These are phyloP conservation scores for Pleurostoma richardsiae DNA, from an alignment of 2,329 filamentous ascomycete genomes.

Conservation along the genomic window DNA sequence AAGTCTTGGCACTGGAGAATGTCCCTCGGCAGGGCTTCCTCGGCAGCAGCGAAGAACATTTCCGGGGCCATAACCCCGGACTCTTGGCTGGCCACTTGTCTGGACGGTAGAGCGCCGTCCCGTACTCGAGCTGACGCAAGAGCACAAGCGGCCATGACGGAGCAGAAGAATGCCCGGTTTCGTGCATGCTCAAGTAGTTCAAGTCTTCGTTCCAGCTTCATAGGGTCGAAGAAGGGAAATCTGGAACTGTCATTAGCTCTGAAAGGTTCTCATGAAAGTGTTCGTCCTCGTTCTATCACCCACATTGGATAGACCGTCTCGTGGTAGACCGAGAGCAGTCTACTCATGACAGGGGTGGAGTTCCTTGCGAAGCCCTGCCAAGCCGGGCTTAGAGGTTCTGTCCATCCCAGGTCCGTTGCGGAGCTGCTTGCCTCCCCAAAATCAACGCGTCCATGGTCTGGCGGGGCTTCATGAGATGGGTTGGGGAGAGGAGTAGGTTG, in stretches of 20 bases:
- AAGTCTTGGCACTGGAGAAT: slow-evolving; percentile 14
- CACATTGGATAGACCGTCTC: slow-evolving; percentile 17
- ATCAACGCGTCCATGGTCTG: not conserved
- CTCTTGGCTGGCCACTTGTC: slow-evolving; percentile 1
- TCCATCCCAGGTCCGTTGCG: not conserved
- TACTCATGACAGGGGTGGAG: slow-evolving; percentile 12
- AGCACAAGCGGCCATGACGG: slow-evolving; percentile 17
- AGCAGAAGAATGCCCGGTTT: slow-evolving; percentile 17
- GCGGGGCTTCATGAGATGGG: not conserved
- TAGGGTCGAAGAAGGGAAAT: slow-evolving; percentile 17
- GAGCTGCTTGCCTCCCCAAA: slow-evolving; percentile 5
- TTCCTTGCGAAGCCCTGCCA: slow-evolving; percentile 13
- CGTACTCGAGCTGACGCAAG: slow-evolving; percentile 14
- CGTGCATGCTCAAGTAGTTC: slow-evolving; percentile 13
- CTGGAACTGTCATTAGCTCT: not conserved
- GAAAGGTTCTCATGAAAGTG: too few relatives aligned
- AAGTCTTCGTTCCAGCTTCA: slow-evolving; percentile 10
- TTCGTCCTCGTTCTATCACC: not conserved
- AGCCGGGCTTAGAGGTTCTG: slow-evolving; percentile 10
- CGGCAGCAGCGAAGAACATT: slow-evolving; percentile 16
- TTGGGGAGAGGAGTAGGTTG: not conserved
- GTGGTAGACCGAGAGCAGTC: slow-evolving; percentile 11
- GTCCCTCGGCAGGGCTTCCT: slow-evolving; percentile 15
- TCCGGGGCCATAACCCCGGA: slow-evolving; percentile 8
- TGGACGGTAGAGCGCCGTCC: slow-evolving; percentile 8